phyloP scores from a whole-genome alignment of 2,329 filamentous ascomycete species.

The Xylariaceae sp. region DNA sequence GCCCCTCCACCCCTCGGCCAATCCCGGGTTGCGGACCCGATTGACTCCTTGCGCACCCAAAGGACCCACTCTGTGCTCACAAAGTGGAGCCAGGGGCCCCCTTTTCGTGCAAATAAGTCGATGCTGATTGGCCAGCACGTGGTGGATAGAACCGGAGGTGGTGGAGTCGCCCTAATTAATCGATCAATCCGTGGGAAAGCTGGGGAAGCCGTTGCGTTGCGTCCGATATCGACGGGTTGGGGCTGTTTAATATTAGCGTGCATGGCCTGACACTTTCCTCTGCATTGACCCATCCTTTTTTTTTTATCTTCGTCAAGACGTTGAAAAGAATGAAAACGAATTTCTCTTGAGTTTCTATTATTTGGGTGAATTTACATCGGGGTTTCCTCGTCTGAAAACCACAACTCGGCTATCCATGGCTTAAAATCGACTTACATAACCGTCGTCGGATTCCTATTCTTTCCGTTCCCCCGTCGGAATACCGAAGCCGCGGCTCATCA shows the following conservation, averaged over 20 bases:
- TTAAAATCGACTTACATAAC: background rate
- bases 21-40: slow-evolving; percentile 23
- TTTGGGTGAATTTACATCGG: too few species aligned
- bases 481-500: background rate
- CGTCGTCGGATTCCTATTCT: background rate
- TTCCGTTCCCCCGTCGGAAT: background rate
- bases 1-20: slow-evolving; percentile 21
- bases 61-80: background rate
- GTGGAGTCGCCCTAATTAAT: background rate
- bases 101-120: background rate
- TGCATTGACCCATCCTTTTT: too few species aligned
- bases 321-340: too few species aligned
- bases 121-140: background rate
- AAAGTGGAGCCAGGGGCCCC: background rate
- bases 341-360: too few species aligned
- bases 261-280: too few species aligned
- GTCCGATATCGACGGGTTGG: too few species aligned
- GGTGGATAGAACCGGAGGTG: background rate
- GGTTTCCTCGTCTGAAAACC: background rate
- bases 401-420: background rate
- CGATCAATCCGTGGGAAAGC: background rate
- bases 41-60: background rate
- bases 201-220: background rate
- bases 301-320: too few species aligned
- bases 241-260: too few species aligned